phyloP scores from a whole-genome alignment of 2,329 filamentous ascomycete genomes.

The Dendrostoma leiphaemia region DNA sequence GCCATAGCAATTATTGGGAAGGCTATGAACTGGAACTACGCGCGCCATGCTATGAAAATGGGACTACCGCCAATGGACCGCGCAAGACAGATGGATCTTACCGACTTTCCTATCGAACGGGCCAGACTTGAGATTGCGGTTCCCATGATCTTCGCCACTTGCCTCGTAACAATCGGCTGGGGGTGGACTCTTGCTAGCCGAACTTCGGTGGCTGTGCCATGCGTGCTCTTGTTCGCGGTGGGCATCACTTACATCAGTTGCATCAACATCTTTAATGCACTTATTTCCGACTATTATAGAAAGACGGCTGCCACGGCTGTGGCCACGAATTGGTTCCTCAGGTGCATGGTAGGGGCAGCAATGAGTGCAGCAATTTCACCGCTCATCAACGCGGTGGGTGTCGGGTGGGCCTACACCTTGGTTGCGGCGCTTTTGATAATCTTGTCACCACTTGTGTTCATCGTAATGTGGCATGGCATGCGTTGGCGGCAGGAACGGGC shows the following conservation, averaged over 20 bases:
- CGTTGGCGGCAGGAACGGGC: conserved; percentile 40
- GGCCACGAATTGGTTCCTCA: conserved; percentile 53
- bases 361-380: conserved; percentile 51
- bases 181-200: conserved; percentile 41
- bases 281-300: conserved; percentile 57
- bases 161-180: conserved; percentile 38
- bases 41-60: conserved; percentile 46
- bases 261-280: conserved; percentile 49
- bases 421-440: conserved; percentile 40
- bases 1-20: conserved; percentile 40
- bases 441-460: conserved; percentile 37
- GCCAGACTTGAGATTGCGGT: conserved; percentile 32
- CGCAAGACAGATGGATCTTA: conserved; percentile 37
- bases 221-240: conserved; percentile 36
- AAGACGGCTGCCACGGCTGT: conserved; percentile 50
- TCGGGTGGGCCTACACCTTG: conserved; percentile 51
- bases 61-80: conserved; percentile 48
- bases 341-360: conserved; percentile 53
- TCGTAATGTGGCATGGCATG: conserved; percentile 41
- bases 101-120: conserved; percentile 34
- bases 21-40: conserved; percentile 61
- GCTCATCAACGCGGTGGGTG: conserved; percentile 48
- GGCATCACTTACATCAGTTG: conserved; percentile 48
- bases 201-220: conserved; percentile 36
- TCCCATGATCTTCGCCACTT: conserved; percentile 41